phyloP scores from a whole-genome alignment of 352 stramenopile genomes.

The Pythium periplocum region DNA sequence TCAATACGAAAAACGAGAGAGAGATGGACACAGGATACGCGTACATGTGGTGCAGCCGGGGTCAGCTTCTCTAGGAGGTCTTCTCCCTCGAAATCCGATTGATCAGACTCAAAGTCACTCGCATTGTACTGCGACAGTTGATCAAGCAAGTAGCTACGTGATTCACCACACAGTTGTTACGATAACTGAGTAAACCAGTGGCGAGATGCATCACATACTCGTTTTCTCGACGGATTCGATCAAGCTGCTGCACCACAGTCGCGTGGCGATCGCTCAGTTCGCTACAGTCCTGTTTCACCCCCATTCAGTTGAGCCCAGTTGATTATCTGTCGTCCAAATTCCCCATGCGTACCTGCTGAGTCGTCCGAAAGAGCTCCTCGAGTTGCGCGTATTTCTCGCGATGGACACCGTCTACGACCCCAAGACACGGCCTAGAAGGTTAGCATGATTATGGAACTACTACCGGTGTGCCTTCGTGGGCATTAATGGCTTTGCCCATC shows the following conservation, averaged over 20 bases:
- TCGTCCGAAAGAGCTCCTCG: constrained; percentile 13
- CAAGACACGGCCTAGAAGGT: too few relatives aligned
- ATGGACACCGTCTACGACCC: background rate
- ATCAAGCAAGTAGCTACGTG: constrained; percentile 28
- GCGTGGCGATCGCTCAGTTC: constrained; percentile 17
- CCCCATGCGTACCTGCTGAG: constrained; percentile 13
- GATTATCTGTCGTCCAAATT: too few relatives aligned
- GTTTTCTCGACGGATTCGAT: constrained; percentile 29
- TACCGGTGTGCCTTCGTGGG: too few relatives aligned
- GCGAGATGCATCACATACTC: constrained; percentile 14
- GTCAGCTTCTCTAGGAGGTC: background rate
- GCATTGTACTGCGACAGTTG: constrained; percentile 31
- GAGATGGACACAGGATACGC: too few relatives aligned
- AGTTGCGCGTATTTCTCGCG: constrained; percentile 20
- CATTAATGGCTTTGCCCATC: too few relatives aligned
- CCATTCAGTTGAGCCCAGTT: background rate
- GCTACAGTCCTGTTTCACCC: constrained; percentile 16
- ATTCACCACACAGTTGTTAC: too few relatives aligned
- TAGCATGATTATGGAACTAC: too few relatives aligned
- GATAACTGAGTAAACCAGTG: too few relatives aligned
- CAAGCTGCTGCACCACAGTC: constrained; percentile 10
- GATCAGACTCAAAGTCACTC: constrained; percentile 45
- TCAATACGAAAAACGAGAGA: too few relatives aligned
- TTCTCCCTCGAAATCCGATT: constrained; percentile 32
- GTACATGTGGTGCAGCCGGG: too few relatives aligned